These are phyloP conservation scores for Gossypium gossypioides DNA, from an alignment of 441 rosid genomes.

Conservation along the genomic window DNA sequence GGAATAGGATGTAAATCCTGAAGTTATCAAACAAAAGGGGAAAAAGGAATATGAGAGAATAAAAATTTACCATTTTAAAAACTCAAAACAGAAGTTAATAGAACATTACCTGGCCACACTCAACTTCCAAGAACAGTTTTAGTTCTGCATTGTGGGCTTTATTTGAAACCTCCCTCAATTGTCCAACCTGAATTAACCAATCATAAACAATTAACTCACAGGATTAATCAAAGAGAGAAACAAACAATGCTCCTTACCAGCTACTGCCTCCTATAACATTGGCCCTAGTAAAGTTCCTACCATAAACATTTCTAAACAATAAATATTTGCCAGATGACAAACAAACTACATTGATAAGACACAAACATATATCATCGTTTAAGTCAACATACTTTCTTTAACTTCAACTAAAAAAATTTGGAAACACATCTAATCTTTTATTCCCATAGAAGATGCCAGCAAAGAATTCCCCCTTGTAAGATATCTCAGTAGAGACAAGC, in stretches of 20 bases:
- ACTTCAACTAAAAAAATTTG: background rate
- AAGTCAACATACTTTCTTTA: background rate
- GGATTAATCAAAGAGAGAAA: background rate
- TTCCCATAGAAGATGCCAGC: background rate
- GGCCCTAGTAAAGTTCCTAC: background rate
- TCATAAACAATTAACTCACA: background rate
- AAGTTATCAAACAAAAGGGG: slow-evolving; percentile 9
- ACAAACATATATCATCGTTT: background rate
- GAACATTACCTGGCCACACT: slow-evolving; percentile 54
- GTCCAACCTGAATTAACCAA: slow-evolving; percentile 62
- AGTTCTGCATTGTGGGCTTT: slow-evolving; percentile 70
- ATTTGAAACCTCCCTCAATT: slow-evolving; percentile 73
- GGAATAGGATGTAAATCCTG: slow-evolving; percentile 69
- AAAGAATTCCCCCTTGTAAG: background rate
- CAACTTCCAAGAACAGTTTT: slow-evolving; percentile 83
- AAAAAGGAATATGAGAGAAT: background rate
- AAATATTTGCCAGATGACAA: background rate
- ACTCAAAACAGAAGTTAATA: background rate
- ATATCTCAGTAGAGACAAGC: background rate
- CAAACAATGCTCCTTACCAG: background rate
- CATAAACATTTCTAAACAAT: background rate
- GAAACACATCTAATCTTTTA: background rate
- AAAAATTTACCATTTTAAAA: background rate
- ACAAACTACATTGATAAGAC: background rate
- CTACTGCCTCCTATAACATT: background rate